Percentiles rank a stretch among this genome's conserved stretches.
Evolutionary conservation across 2,329 filamentous ascomycete genomes (phyloP).

Genomic region (Diaporthe australafricana): DNA sequence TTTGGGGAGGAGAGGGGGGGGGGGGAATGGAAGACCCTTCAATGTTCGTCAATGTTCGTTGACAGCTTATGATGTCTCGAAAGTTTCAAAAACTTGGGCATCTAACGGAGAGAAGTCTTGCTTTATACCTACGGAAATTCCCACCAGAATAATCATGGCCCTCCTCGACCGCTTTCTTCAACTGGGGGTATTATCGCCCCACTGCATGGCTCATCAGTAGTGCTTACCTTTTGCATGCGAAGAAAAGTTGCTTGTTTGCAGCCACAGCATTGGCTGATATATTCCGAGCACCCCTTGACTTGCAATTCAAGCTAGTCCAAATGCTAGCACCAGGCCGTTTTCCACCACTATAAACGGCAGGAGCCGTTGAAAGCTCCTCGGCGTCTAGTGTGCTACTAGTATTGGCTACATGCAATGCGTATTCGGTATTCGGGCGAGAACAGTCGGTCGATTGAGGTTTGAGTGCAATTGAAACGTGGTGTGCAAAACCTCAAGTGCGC

Average conservation of each 20-base stretch:
- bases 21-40: too few species aligned
- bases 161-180: background rate
- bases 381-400: background rate
- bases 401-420: background rate
- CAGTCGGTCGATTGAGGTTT: background rate
- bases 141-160: background rate
- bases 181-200: background rate
- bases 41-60: background rate
- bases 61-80: background rate
- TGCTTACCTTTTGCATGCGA: slow-evolving; percentile 8
- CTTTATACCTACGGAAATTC: background rate
- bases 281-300: background rate
- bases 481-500: background rate
- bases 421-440: background rate
- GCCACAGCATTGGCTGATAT: background rate
- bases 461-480: background rate
- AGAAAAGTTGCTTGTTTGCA: background rate
- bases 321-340: background rate
- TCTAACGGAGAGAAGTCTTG: background rate
- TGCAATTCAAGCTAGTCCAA: slow-evolving; percentile 13
- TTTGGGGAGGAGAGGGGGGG: too few species aligned
- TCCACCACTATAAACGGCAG: background rate
- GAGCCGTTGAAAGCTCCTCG: background rate
- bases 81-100: background rate
- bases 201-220: slow-evolving; percentile 1